phyloP scores from a whole-genome alignment of 768 basidiomycete species.

The Stropharia rugosoannulata region DNA sequence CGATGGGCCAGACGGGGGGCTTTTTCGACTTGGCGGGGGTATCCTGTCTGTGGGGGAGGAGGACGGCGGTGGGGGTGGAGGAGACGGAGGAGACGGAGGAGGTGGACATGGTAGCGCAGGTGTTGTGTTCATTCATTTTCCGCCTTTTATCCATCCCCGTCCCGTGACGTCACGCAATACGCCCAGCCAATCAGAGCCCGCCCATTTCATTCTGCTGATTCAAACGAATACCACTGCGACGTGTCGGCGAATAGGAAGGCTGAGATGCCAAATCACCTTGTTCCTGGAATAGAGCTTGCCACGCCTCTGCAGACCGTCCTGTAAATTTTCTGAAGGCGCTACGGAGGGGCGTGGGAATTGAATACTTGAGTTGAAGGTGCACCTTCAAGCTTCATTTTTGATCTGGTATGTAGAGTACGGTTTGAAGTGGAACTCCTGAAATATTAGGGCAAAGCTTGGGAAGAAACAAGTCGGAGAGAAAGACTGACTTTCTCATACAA shows the following conservation, averaged over 20 bases:
- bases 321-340: too few relatives aligned
- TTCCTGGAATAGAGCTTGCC: too few relatives aligned
- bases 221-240: too few relatives aligned
- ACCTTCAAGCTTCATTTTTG: too few relatives aligned
- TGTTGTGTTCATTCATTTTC: neutral
- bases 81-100: slow-evolving; percentile 17
- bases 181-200: neutral
- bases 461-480: too few relatives aligned
- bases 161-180: slow-evolving; percentile 4
- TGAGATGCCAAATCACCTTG: neutral
- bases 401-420: too few relatives aligned
- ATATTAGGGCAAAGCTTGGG: too few relatives aligned
- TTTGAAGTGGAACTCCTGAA: too few relatives aligned
- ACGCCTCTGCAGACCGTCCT: too few relatives aligned
- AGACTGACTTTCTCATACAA: too few relatives aligned
- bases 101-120: slow-evolving; percentile 17
- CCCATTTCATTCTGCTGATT: neutral
- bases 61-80: slow-evolving; percentile 28
- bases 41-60: slow-evolving; percentile 30
- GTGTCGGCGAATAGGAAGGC: neutral
- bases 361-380: too few relatives aligned
- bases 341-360: too few relatives aligned
- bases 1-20: slow-evolving; percentile 68
- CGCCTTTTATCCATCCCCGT: neutral
- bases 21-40: slow-evolving; percentile 25